Conservation (phyloP, 306 rosid genomes). For the Dryas alaskensis region DNA sequence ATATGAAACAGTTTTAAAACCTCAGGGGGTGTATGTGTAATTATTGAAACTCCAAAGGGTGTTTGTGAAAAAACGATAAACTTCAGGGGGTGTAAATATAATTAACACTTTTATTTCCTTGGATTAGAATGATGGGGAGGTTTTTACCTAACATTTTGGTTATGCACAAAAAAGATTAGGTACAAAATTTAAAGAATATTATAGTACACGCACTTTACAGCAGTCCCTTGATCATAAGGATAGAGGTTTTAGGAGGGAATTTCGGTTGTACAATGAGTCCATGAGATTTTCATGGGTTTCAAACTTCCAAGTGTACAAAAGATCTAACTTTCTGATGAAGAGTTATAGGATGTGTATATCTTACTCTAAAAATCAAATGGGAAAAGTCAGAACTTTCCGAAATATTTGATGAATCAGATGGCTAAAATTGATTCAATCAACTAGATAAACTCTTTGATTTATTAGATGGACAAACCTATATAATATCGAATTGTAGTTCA, state of each 20-base stretch:
- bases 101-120: no score
- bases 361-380: background rate
- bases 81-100: no score
- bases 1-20: no score
- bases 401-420: background rate
- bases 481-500: no score
- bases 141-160: no score
- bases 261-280: background rate
- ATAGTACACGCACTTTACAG: background rate
- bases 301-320: background rate
- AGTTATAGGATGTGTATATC: background rate
- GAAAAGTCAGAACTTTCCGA: background rate
- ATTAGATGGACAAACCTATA: no score
- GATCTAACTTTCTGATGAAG: background rate
- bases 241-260: background rate
- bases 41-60: no score
- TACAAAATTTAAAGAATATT: no score
- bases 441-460: background rate
- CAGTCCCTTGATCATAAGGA: background rate
- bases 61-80: no score
- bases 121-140: no score
- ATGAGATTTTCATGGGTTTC: background rate
- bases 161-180: no score
- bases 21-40: no score
- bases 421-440: background rate